Percentiles rank a stretch among this genome's conserved stretches.
phyloP scores from a whole-genome alignment of 2,329 filamentous ascomycete species.

The Magnaporthiopsis poae region DNA sequence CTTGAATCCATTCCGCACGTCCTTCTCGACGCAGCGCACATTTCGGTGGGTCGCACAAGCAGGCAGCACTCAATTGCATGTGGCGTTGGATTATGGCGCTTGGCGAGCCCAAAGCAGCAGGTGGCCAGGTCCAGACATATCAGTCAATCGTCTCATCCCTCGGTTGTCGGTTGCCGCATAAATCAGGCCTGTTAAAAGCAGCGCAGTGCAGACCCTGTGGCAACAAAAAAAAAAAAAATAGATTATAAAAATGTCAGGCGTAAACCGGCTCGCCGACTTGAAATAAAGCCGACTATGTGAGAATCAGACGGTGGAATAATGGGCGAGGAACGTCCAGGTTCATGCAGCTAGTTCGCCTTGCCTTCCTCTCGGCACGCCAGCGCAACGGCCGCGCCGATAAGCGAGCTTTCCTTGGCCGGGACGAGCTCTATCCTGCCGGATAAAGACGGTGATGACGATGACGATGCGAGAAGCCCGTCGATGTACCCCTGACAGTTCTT shows the following conservation, averaged over 20 bases:
- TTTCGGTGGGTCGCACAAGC: background rate
- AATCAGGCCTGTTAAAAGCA: background rate
- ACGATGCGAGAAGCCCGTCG: constrained; percentile 43
- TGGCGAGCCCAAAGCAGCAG: background rate
- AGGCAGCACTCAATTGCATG: background rate
- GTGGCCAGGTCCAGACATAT: background rate
- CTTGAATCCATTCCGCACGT: background rate
- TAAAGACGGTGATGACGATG: background rate
- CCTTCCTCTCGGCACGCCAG: constrained; percentile 35
- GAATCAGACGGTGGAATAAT: background rate
- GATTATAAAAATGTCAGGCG: background rate
- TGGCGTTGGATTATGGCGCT: background rate
- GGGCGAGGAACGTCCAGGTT: no score
- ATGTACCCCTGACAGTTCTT: constrained; percentile 53
- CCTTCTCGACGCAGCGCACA: background rate
- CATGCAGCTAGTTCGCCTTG: constrained; percentile 12
- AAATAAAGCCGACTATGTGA: background rate
- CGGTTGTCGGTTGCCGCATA: background rate
- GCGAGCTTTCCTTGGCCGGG: constrained; percentile 62
- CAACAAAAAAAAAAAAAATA: background rate
- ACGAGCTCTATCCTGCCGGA: constrained; percentile 46
- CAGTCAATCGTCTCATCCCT: background rate
- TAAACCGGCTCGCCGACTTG: background rate
- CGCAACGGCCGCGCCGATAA: constrained; percentile 66
- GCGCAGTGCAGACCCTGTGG: no score